A percentile compares a stretch with the other conserved stretches of the same genome.
These are phyloP conservation scores for Trichosporon sp. DNA, from an alignment of 1,284 basidiomycete genomes.

Conservation along the genomic window DNA sequence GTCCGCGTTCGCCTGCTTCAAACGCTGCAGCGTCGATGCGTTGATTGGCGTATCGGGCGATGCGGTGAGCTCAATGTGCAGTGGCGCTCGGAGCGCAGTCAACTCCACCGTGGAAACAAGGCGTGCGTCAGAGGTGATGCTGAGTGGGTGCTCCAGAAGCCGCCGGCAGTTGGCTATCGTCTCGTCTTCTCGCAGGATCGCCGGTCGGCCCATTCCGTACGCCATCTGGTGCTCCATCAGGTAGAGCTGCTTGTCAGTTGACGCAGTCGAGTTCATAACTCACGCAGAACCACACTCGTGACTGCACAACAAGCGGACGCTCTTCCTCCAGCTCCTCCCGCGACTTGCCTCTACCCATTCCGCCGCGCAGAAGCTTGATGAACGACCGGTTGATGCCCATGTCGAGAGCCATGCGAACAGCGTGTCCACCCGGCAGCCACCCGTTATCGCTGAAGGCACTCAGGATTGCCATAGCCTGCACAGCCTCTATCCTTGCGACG, in stretches of 20 bases:
- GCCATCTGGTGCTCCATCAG: constrained; percentile 92
- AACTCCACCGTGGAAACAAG: constrained; percentile 72
- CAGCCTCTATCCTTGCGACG: constrained; percentile 71
- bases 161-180: constrained; percentile 73
- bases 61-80: constrained; percentile 46
- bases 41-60: constrained; percentile 43
- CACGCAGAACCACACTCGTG: constrained; percentile 76
- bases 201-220: constrained; percentile 84
- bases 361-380: constrained; percentile 69
- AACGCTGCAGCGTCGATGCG: constrained; percentile 38
- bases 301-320: constrained; percentile 67
- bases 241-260: constrained; percentile 54
- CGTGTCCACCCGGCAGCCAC: constrained; percentile 81
- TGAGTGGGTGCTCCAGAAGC: constrained; percentile 77
- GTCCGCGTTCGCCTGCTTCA: constrained; percentile 48
- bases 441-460: constrained; percentile 87
- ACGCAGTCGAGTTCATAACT: constrained; percentile 10
- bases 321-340: constrained; percentile 59
- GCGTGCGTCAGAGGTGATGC: constrained; percentile 86
- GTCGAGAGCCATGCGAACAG: constrained; percentile 87
- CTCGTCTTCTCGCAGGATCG: constrained; percentile 85
- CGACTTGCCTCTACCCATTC: constrained; percentile 61
- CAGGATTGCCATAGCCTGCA: constrained; percentile 82
- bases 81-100: constrained; percentile 41
- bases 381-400: constrained; percentile 84